A percentile compares a stretch with the other conserved stretches of the same genome.
These are phyloP conservation scores for Lachancea kluyveri DNA, from an alignment of 805 yeast species.

Conservation along the genomic window DNA sequence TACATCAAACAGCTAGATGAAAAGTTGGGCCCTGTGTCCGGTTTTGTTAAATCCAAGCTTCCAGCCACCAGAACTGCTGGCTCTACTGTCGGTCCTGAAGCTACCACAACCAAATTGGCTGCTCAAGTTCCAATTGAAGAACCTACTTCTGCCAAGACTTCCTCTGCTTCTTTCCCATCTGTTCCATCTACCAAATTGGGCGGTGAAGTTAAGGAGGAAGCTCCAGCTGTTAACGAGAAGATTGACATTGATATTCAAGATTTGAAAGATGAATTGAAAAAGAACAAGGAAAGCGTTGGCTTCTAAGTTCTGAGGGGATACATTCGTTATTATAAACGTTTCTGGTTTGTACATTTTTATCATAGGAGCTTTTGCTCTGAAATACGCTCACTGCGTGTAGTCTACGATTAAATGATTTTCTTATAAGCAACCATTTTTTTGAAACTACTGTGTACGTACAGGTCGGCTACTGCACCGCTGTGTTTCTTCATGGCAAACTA, in stretches of 20 bases:
- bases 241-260: constrained; percentile 22
- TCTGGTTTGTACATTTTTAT: too few relatives aligned
- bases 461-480: too few relatives aligned
- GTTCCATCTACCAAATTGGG: constrained; percentile 25
- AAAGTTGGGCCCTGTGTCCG: constrained; percentile 62
- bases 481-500: too few relatives aligned
- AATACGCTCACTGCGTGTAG: too few relatives aligned
- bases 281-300: too few relatives aligned
- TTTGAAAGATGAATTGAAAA: constrained; percentile 29
- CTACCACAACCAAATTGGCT: constrained; percentile 23
- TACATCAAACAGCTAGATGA: constrained; percentile 49
- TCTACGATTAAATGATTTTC: too few relatives aligned
- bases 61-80: constrained; percentile 58
- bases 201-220: constrained; percentile 3
- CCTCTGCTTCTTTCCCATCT: constrained; percentile 34
- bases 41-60: constrained; percentile 41
- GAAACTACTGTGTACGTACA: too few relatives aligned
- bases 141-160: constrained; percentile 13
- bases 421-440: too few relatives aligned
- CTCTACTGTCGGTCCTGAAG: constrained; percentile 45
- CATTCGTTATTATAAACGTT: too few relatives aligned
- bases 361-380: too few relatives aligned
- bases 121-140: constrained; percentile 23
- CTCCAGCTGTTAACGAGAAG: constrained; percentile 2
- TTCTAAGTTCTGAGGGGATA: too few relatives aligned